Base-by-base conservation (phyloP, 257 asterid genomes). In the Verbena officinalis region DNA sequence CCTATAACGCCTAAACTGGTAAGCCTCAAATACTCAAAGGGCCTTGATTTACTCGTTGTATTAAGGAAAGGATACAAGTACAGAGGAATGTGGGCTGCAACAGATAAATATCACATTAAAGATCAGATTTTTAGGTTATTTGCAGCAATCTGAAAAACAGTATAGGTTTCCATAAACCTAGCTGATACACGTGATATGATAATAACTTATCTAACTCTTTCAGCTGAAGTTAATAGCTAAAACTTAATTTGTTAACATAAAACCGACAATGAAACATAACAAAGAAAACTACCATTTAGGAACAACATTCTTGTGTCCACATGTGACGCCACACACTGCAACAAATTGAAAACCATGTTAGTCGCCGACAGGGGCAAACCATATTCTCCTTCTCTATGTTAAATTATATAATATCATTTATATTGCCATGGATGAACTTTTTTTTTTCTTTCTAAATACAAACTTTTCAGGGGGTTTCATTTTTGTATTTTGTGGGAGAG, bases 251-350 rank as follows among this genome's bases (percentile, higher is more conserved):
- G 59, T 36, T 31, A 38, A 5, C 59, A 21, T 10, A 48, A 52
- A 45, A 40, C 31, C 4, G 19, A 49, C 54, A 48, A 36, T 45
- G 20, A 27, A 46, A 63, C 23, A 46, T 54, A 74, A 30, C 17
- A 16, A 65, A 58, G 60, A 57, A 78, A 73, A 53, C 77, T 89
- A 90, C 99, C 99, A 64, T 84, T 84, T 60, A 93, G 92, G 83
- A 93, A 93, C 61, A 78, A 69, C 91, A 80, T 86, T 83, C 97
- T 84, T 27, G 99, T 93, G 73, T 88, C 90, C 0, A 90, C 85
- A 79, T 93, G 99, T 53, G 96, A 90, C 60, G 99, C 99, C 75
- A 93, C 97, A 64, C 97, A 87, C 99, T 93, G 95, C 81, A 80
- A 75, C 56, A 72, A 49, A 70, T 19, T 58, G 38, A 68, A 39